Base-by-base conservation (phyloP, 2,329 filamentous ascomycete species). In the Phialophora macrospora region DNA sequence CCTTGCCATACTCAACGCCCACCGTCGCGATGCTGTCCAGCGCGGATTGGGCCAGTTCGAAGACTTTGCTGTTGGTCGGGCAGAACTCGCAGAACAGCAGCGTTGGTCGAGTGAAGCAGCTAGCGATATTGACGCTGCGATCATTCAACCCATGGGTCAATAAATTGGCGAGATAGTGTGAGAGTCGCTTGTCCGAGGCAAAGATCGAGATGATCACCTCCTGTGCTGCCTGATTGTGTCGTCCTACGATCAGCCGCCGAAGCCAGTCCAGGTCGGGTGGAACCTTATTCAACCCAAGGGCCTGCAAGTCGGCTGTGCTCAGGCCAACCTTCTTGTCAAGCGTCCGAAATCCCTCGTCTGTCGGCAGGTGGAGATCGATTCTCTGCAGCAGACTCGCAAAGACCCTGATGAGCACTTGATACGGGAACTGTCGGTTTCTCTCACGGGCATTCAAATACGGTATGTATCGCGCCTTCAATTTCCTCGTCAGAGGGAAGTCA, bases 161-260 rank as follows among this genome's bases (percentile, higher is more conserved):
- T 52, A 80, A 78, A 0, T 75, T 70, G 41, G 76, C 69, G 28
- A 77, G 56, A 51, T 87, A 85, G 75, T 87, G 81, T 6, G 78
- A 71, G 0, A 79, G 75, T 62, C 84, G 82, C 22, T 84, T 78
- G 28, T 71, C 75, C n/a, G 79, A 76, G 49, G 90, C 77, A 41
- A 92, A 80, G 3, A 82, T 79, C 44, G 76, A 77, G 56, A 93
- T 74, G 60, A 93, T 89, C 12, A 77, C 78, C 57, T 84, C 80
- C 1, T 84, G 86, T 2, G 80, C 79, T 1, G 73, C 68, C 0
- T 77, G 75, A 61, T 87, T 87, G 72, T 88, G 85, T 68, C 88
- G 83, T 56, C 90, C 81, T 22, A 80, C 79, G 30, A 93, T 80
- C 28, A 93, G 80, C 74, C 90, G 91, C 73, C 88, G 86, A 26